Evolutionary conservation across 2,329 filamentous ascomycete genomes (phyloP), one percentile per base, ranked within the genome.

Genomic region (Teratosphaeria gauchensis): DNA sequence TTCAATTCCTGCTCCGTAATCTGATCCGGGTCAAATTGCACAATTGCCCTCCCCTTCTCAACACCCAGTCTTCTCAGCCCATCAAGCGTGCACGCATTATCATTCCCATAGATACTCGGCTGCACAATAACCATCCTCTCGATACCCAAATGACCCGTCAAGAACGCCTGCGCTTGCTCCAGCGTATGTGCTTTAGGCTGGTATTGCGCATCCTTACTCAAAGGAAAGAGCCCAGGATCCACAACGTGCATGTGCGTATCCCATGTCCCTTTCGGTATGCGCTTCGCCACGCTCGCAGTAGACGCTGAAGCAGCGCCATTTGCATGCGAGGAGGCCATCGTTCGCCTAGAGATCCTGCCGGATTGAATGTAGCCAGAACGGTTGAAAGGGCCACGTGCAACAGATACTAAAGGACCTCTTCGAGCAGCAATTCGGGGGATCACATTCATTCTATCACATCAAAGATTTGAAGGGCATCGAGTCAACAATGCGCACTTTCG

Each of bases 171-270:
- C 21, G 82, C 82, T 33, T 84, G 75, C 7, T 74, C 65, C 6
- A 85, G 70, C 1, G 76, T 80, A 64, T 83, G 78, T 12, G 75
- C 64, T 2, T 69, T 67, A 2, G 83, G 82, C 19, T 69, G 71
- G 70, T 86, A 86, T 61, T 74, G 71, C 35, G 83, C 82, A 32
- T 72, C 66, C 7, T 74, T 61, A 30, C 75, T 71, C 8, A 84
- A 68, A 1, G 80, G 77, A 65, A 81, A 85, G 4, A 54, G 61
- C 21, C 72, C 65, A 0, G 80, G 81, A 56, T 84, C 80, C 54
- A 84, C 75, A 35, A 86, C 77, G 67, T 86, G 84, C 81, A 86
- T 85, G 68, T 86, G 83, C 55, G 78, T 80, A 66, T 85, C 82
- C 82, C 83, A 85, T 58, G 82, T 75, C 14, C 73, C 73, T 14